Evolutionary conservation across 192 early-diverging fungal genomes (phyloP).

Genomic region (Podochytrium sp.): DNA sequence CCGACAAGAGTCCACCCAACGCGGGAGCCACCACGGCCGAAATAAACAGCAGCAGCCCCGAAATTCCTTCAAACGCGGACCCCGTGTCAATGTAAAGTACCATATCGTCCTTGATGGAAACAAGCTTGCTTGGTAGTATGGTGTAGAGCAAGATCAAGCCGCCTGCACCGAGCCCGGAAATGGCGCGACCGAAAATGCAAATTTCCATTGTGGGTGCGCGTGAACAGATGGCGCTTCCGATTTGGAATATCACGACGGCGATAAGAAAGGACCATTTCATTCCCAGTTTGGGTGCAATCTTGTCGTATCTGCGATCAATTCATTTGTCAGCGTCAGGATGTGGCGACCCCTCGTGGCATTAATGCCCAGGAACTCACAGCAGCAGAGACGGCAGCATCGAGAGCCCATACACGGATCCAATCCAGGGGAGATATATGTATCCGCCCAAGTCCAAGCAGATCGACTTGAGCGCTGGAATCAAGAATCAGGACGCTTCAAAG

Average conservation of each 20-base stretch:
- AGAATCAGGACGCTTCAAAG: neutral
- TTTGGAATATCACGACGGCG: neutral
- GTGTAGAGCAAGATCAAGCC: neutral
- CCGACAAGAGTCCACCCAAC: slow-evolving; percentile 54
- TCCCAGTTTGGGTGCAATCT: neutral
- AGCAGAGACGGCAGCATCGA: neutral
- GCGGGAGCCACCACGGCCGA: neutral
- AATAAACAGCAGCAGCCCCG: neutral
- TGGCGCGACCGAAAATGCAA: neutral
- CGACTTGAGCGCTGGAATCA: neutral
- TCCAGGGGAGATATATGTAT: neutral
- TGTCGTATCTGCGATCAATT: neutral
- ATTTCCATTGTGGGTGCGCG: neutral
- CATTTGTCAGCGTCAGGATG: neutral
- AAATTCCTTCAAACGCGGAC: neutral
- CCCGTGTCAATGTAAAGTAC: neutral
- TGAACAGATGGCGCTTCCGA: neutral
- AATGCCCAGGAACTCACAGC: neutral
- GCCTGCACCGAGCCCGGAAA: neutral
- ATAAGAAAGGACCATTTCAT: neutral
- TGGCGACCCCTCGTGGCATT: no score
- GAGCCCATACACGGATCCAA: neutral
- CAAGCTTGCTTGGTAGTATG: neutral
- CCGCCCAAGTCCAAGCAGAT: neutral
- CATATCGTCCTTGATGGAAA: neutral